Conservation (phyloP, 441 rosid species). For the Euphorbia celastroides region DNA sequence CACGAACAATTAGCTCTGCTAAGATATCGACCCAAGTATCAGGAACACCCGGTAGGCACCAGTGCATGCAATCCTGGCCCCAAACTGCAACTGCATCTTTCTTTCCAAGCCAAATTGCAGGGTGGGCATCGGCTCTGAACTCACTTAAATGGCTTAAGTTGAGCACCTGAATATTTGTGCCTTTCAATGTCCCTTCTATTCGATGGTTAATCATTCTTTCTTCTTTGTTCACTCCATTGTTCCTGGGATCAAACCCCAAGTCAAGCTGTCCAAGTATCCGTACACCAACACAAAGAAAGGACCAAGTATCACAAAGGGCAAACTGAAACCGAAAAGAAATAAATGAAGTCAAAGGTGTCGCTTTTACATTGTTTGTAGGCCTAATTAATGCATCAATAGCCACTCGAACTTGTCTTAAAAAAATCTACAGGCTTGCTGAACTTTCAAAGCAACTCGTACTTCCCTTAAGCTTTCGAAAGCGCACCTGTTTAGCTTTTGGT, state of each 20-base stretch:
- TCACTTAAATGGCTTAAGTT: constrained; percentile 76
- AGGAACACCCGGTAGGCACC: too few species aligned
- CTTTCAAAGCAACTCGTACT: too few species aligned
- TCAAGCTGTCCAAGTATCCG: constrained; percentile 70
- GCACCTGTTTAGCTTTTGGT: too few species aligned
- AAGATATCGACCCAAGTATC: too few species aligned
- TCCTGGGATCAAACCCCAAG: constrained; percentile 86
- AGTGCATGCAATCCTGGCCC: too few species aligned
- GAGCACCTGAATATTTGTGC: constrained; percentile 48
- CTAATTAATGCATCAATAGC: too few species aligned
- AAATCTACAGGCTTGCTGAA: too few species aligned
- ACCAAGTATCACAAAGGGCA: too few species aligned
- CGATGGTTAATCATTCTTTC: constrained; percentile 58
- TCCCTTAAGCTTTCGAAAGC: too few species aligned
- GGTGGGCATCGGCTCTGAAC: constrained; percentile 95
- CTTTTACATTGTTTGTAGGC: background rate
- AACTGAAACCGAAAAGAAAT: too few species aligned
- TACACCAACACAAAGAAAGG: background rate
- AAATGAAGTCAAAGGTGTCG: background rate
- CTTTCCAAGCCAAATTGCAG: constrained; percentile 93
- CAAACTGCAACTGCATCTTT: constrained; percentile 79
- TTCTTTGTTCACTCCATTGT: constrained; percentile 85
- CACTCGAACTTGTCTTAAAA: too few species aligned
- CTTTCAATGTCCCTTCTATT: constrained; percentile 39
- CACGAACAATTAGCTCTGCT: too few species aligned